These are phyloP conservation scores for Erodium trifolium DNA, from an alignment of 441 rosid species.

Conservation along the genomic window DNA sequence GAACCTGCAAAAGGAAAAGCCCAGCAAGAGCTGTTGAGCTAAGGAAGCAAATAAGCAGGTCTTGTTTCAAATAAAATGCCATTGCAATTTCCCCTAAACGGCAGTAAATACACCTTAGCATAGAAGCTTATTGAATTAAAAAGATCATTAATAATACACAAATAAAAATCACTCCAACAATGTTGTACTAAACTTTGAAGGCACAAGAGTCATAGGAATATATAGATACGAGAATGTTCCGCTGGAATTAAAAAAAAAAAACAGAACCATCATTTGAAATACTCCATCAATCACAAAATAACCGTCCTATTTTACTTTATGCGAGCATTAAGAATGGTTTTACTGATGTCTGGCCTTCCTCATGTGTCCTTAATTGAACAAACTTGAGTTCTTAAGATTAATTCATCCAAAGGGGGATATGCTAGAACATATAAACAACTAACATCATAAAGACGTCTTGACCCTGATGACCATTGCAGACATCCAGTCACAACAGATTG, in stretches of 20 bases:
- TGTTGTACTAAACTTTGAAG: neutral
- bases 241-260: neutral
- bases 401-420: neutral
- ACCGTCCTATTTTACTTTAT: neutral
- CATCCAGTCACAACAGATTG: no score
- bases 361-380: neutral
- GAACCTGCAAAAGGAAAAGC: conserved; percentile 48
- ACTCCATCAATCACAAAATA: neutral
- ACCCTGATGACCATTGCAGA: neutral
- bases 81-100: neutral
- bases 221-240: neutral
- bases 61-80: neutral
- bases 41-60: neutral
- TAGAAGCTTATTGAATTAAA: neutral
- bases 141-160: no score
- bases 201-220: neutral
- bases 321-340: neutral
- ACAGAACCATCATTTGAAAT: neutral
- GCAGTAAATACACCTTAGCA: neutral
- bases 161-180: neutral
- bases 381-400: neutral
- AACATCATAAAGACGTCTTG: neutral
- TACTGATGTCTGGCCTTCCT: neutral
- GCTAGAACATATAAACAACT: no score
- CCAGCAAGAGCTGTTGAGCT: neutral